phyloP scores from a whole-genome alignment of 495 filamentous ascomycete genomes.

The Pyrenula massariospora region DNA sequence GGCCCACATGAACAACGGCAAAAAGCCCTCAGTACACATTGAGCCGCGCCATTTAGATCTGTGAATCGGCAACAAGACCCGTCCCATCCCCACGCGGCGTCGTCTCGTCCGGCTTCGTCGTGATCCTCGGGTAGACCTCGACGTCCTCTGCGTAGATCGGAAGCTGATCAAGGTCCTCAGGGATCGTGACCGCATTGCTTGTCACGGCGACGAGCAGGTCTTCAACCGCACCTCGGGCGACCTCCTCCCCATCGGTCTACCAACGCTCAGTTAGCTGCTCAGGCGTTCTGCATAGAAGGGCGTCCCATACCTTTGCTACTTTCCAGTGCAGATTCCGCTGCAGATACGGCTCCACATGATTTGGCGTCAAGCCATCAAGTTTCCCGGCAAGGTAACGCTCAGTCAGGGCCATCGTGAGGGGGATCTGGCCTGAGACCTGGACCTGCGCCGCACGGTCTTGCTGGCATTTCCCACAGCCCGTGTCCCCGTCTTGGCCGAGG shows the following conservation, averaged over 20 bases:
- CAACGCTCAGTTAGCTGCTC: not conserved
- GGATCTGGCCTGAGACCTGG: conserved; percentile 26
- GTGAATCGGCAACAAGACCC: no score
- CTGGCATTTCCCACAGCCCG: conserved; percentile 22
- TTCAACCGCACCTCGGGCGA: conserved; percentile 14
- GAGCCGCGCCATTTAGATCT: no score
- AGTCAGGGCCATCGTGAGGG: conserved; percentile 26
- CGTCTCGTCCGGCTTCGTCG: not conserved
- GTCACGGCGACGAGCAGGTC: conserved; percentile 22
- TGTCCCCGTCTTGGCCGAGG: conserved; percentile 18
- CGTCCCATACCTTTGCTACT: conserved; percentile 16
- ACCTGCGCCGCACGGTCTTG: conserved; percentile 13
- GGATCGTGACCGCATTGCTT: conserved; percentile 21
- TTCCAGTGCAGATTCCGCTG: conserved; percentile 20
- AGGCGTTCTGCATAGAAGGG: no score
- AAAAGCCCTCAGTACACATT: no score
- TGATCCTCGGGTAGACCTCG: not conserved
- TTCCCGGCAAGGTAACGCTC: conserved; percentile 20
- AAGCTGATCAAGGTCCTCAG: conserved; percentile 2
- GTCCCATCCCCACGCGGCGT: not conserved
- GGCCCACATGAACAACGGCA: no score
- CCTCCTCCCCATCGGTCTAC: conserved; percentile 17
- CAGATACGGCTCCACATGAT: conserved; percentile 24
- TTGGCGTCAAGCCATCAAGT: conserved; percentile 13
- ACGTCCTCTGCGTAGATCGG: conserved; percentile 3